Base-by-base conservation (phyloP, 164 flowering plant genomes). In the Tetracentron sinense region DNA sequence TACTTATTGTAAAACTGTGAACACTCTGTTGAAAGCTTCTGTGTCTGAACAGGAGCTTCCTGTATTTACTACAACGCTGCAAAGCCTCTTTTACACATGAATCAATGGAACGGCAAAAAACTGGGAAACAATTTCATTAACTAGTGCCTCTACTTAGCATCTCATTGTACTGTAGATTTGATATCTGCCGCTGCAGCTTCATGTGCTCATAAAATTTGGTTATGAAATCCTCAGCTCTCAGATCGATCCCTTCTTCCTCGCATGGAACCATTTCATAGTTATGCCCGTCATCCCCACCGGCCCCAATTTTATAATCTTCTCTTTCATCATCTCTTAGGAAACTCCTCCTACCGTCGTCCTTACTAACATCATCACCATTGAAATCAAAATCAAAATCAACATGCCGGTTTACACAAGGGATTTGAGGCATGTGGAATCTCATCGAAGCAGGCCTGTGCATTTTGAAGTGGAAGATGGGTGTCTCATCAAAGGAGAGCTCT, bases 211-310 rank as follows among this genome's bases (percentile, higher is more conserved):
- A 85, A 73, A 92, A 92, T 30, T 76, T 80, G 4, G 82, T 83
- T n/a, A 92, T 92, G 69, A 92, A 92, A 75, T 82, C 71, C 63
- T 92, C 98, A 0, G 96, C 98, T 59, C 69, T 82, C 59, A 46
- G 17, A 69, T 92, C 98, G 56, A 92, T 81, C 65, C 68, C 83
- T 68, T 77, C 78, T 29, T 77, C 86, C 50, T 69, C 79, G 25
- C 16, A 26, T 1, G 54, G 27, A 16, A 58, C 58, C 10, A 31
- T 20, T 30, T 60, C 58, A 53, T 29, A 26, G 28, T 53, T 12
- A 22, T 3, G 3, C 35, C 62, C 29, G 14, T 62, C 66, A 20
- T 46, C 33, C 7, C 12, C 62, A 22, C 72, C 77, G 1, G 70
- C 68, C 3, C 54, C 35, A 25, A 1, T 64, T 16, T 69, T 66